Evolutionary conservation across 75 land plant species (phyloP).

Genomic region (Selaginella moellendorffii): DNA sequence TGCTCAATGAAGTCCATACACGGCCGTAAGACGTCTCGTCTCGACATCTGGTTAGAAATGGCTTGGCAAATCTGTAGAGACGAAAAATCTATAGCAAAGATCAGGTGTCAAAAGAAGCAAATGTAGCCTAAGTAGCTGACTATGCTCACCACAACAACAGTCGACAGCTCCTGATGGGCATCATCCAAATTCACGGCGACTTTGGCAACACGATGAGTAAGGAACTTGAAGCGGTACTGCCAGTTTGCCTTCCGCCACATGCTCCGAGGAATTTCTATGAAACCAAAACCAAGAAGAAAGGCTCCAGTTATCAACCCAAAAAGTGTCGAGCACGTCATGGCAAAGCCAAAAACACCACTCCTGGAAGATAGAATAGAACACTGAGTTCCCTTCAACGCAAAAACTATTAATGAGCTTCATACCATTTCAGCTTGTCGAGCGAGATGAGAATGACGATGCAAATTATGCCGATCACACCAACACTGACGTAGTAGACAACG

Average conservation of each 20-base stretch:
- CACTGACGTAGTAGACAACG: slow-evolving; percentile 56
- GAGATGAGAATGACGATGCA: slow-evolving; percentile 76
- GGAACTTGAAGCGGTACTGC: slow-evolving; percentile 70
- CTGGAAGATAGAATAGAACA: slow-evolving; percentile 10
- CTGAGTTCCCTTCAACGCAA: background rate
- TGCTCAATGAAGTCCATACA: slow-evolving; percentile 92
- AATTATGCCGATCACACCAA: slow-evolving; percentile 65
- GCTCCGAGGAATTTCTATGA: slow-evolving; percentile 89
- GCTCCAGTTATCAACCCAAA: slow-evolving; percentile 99
- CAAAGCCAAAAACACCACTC: slow-evolving; percentile 55
- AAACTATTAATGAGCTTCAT: background rate
- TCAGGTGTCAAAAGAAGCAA: slow-evolving; percentile 5
- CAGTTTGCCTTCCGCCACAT: slow-evolving; percentile 94
- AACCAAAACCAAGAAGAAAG: slow-evolving; percentile 96
- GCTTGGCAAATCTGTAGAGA: slow-evolving; percentile 81
- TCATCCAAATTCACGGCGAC: slow-evolving; percentile 93
- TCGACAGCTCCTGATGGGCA: slow-evolving; percentile 97
- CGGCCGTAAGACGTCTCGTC: slow-evolving; percentile 78
- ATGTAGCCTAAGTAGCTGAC: background rate
- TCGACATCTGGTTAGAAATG: slow-evolving; percentile 93
- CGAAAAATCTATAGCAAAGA: slow-evolving; percentile 10
- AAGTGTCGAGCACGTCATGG: slow-evolving; percentile 94
- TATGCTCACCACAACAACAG: slow-evolving; percentile 78
- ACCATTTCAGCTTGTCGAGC: slow-evolving; percentile 32
- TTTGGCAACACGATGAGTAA: slow-evolving; percentile 84